Percentiles rank a stretch among this genome's conserved stretches.
These are phyloP conservation scores for Boletus edulis DNA, from an alignment of 768 basidiomycete genomes.

Conservation along the genomic window DNA sequence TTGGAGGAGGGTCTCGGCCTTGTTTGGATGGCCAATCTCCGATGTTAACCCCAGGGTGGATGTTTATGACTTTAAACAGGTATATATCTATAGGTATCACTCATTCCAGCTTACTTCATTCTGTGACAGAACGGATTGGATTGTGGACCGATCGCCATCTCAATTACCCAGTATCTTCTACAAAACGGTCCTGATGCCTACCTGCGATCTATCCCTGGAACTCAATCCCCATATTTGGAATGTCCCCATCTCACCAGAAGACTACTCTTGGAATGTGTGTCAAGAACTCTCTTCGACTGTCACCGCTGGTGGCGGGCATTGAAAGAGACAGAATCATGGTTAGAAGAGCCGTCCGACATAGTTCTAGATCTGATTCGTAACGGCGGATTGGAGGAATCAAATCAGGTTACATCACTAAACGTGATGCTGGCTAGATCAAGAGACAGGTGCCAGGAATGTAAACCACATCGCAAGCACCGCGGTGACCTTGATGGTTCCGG, in stretches of 20 bases:
- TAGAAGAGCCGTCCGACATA: background rate
- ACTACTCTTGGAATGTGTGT: background rate
- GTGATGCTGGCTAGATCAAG: background rate
- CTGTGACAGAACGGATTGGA: slow-evolving; percentile 1
- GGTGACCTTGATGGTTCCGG: background rate
- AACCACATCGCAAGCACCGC: background rate
- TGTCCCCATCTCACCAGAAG: background rate
- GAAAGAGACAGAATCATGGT: background rate
- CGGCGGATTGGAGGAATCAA: background rate
- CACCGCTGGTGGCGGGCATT: background rate
- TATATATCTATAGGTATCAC: too few relatives aligned
- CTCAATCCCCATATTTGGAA: background rate
- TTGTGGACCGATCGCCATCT: slow-evolving; percentile 2
- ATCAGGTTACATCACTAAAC: background rate
- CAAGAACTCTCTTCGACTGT: background rate
- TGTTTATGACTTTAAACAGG: too few relatives aligned
- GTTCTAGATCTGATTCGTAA: background rate
- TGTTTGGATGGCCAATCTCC: too few relatives aligned
- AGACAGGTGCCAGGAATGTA: slow-evolving; percentile 3
- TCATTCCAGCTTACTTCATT: too few relatives aligned
- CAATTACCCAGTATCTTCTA: background rate
- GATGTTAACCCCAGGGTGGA: too few relatives aligned
- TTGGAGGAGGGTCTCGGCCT: background rate
- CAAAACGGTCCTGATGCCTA: background rate
- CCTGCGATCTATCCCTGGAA: background rate